Evolutionary conservation across 1,284 basidiomycete genomes (phyloP), one percentile per base, ranked within the genome.

Genomic region (Meira nashicola): DNA sequence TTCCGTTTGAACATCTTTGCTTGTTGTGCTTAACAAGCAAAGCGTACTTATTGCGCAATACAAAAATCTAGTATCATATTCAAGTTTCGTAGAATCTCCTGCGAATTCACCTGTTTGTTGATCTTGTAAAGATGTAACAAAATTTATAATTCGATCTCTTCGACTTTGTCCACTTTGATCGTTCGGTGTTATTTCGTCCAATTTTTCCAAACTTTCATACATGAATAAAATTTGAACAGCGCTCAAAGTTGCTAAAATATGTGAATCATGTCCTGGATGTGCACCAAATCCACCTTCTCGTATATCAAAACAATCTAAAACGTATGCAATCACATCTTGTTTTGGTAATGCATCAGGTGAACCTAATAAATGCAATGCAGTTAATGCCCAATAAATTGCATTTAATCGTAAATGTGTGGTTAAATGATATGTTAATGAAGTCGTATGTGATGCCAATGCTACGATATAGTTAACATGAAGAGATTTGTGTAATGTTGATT

Each of bases 371-470:
- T 84, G 87, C 2, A 95, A 81, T 0, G 94, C 91, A 0, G 89
- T 90, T 25, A 94, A 82, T 10, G 91, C 94, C 94, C 94, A 99
- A 80, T 97, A 98, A 15, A 97, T 84, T 9, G 92, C 94, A 78
- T 97, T 98, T 80, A 97, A 83, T 9, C 94, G 89, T 8, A 98
- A 83, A 80, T 98, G 94, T 8, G 92, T 84, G 0, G 93, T 95
- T 47, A 94, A 83, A 79, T 97, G 90, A 81, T 96, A 98, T 0
- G 85, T 83, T 25, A 78, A 65, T 41, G 58, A 59, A 10, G 40
- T 12, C 10, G 58, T 60, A 23, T 60, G 59, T 12, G 58, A 56
- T 14, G 53, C 41, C n/a, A 60, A 48, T 37, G 23, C n/a, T 19
- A 28, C 25, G n/a, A 60, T 60, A 55, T 60, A 56, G 2, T 25